Percentiles rank a stretch among this genome's conserved stretches.
phyloP scores from a whole-genome alignment of 2,329 filamentous ascomycete genomes.

The Neurospora crassa region DNA sequence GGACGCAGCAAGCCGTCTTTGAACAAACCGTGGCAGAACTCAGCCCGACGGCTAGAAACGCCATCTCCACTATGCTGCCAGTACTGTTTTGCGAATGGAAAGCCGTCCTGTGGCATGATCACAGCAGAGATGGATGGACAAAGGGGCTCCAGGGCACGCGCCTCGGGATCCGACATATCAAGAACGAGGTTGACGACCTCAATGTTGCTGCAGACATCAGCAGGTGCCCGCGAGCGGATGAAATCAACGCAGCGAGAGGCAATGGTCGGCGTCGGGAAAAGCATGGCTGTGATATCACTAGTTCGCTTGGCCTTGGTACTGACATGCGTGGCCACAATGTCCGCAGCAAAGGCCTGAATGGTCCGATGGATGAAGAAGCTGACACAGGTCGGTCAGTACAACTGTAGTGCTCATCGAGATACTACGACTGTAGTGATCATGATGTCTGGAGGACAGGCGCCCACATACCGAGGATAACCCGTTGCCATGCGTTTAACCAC shows the following conservation, averaged over 20 bases:
- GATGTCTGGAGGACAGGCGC: neutral
- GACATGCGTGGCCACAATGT: conserved; percentile 58
- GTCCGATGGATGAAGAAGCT: conserved; percentile 88
- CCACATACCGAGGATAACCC: conserved; percentile 70
- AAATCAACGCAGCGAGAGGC: conserved; percentile 71
- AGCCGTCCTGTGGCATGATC: conserved; percentile 58
- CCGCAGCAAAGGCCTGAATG: conserved; percentile 63
- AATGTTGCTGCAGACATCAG: conserved; percentile 38
- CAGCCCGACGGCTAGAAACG: conserved; percentile 79
- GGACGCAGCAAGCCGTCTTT: conserved; percentile 51
- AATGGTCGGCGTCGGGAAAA: conserved; percentile 65
- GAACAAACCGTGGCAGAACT: conserved; percentile 74
- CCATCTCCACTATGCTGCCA: conserved; percentile 97
- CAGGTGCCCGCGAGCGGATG: conserved; percentile 49
- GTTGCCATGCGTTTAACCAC: conserved; percentile 78
- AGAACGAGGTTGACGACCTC: conserved; percentile 55
- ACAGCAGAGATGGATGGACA: conserved; percentile 58
- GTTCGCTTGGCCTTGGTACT: conserved; percentile 41
- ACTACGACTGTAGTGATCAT: conserved; percentile 7
- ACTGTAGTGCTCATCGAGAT: neutral
- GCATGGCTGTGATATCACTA: conserved; percentile 45
- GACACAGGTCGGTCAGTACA: neutral
- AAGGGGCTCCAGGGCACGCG: conserved; percentile 43
- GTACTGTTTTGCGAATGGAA: conserved; percentile 75
- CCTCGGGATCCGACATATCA: conserved; percentile 41